These are phyloP conservation scores for Malassezia dermatis DNA, from an alignment of 1,284 basidiomycete genomes.

Conservation along the genomic window DNA sequence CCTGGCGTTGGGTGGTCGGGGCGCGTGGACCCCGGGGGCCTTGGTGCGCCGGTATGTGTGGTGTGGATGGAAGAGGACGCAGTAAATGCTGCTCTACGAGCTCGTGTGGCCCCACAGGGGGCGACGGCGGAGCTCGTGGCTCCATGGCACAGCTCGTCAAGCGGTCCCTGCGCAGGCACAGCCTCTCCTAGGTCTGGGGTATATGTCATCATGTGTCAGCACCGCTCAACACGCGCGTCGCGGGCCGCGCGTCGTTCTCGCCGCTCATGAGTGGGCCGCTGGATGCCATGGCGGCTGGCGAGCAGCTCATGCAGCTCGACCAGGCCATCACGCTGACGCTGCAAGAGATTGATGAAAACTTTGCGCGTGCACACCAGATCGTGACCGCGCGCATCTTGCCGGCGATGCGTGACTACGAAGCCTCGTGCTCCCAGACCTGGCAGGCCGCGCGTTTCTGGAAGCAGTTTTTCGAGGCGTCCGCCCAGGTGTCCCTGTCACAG, in stretches of 20 bases:
- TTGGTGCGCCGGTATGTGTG: no score
- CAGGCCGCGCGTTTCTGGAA: slow-evolving; percentile 91
- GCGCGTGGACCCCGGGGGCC: background rate
- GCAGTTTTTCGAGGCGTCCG: slow-evolving; percentile 84
- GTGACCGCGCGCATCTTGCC: slow-evolving; percentile 71
- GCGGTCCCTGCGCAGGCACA: background rate
- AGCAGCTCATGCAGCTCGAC: slow-evolving; percentile 87
- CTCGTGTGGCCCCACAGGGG: background rate
- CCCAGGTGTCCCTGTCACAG: slow-evolving; percentile 61
- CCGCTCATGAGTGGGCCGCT: background rate
- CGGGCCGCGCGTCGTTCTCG: background rate
- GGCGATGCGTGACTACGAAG: slow-evolving; percentile 74
- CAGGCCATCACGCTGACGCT: slow-evolving; percentile 72
- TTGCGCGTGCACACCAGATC: slow-evolving; percentile 77
- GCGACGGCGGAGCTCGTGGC: background rate
- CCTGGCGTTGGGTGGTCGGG: background rate
- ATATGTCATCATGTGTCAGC: background rate
- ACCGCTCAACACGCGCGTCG: background rate
- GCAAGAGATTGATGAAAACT: slow-evolving; percentile 85
- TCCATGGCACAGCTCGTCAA: background rate
- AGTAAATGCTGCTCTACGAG: background rate
- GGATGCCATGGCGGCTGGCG: slow-evolving; percentile 36
- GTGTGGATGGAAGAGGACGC: background rate
- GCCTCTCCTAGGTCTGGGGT: background rate
- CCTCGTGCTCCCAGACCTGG: slow-evolving; percentile 72